phyloP scores from a whole-genome alignment of 225 moss, liverwort and hornwort species.

The Physcomitrellopsis africana region DNA sequence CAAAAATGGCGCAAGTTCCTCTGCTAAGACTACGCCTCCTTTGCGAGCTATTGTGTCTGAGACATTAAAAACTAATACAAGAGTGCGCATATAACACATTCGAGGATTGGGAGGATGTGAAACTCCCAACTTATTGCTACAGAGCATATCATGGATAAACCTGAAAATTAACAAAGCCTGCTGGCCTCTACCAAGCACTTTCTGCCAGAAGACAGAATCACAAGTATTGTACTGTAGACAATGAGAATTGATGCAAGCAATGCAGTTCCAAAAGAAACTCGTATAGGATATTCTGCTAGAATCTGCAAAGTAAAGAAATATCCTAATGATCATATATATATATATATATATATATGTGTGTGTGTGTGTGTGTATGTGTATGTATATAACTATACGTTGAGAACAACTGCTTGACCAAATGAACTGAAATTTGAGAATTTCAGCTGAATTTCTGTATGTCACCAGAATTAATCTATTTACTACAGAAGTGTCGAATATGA shows the following conservation, averaged over 20 bases:
- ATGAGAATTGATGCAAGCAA: slow-evolving; percentile 93
- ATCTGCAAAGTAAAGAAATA: slow-evolving; percentile 48
- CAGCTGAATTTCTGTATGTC: no score
- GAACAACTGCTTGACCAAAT: no score
- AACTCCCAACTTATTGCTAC: neutral
- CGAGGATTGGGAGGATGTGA: neutral
- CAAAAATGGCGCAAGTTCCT: slow-evolving; percentile 83
- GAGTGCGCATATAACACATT: neutral
- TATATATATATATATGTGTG: no score
- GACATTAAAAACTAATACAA: slow-evolving; percentile 2
- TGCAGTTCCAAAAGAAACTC: slow-evolving; percentile 95
- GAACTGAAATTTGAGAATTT: no score
- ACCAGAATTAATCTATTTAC: neutral
- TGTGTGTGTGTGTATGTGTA: no score
- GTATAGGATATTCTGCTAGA: slow-evolving; percentile 75
- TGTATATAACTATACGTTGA: slow-evolving; percentile 2
- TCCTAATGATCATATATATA: neutral
- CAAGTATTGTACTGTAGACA: slow-evolving; percentile 94
- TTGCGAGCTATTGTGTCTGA: slow-evolving; percentile 70
- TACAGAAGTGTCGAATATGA: neutral
- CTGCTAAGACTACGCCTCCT: slow-evolving; percentile 82
- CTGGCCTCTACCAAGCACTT: slow-evolving; percentile 58
- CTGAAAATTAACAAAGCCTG: slow-evolving; percentile 17
- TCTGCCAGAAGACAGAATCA: slow-evolving; percentile 92
- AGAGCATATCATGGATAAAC: slow-evolving; percentile 22